Conservation (phyloP, 163 green algal genomes). For the Scenedesmus sp. region DNA sequence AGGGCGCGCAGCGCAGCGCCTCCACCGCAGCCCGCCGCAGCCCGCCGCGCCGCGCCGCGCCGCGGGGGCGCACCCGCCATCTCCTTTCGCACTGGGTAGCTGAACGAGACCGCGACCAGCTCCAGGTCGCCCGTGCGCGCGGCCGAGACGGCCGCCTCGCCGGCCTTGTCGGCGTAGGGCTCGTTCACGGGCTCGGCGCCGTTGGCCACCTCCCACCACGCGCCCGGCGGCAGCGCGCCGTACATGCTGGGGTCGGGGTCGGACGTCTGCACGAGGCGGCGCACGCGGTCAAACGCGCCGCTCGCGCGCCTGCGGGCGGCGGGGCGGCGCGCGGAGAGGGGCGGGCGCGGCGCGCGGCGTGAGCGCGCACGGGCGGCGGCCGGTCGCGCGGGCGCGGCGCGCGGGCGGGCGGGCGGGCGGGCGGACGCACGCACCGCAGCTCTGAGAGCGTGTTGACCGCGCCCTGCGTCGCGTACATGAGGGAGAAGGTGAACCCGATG, state of each 20-base stretch:
- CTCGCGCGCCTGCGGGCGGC: too few species aligned
- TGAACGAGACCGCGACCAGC: conserved; percentile 78
- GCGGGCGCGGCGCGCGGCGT: too few species aligned
- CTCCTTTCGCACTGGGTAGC: conserved; percentile 82
- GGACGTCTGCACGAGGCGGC: conserved; percentile 47
- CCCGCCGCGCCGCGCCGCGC: conserved; percentile 1
- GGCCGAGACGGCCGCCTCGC: conserved; percentile 62
- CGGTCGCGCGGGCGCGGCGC: too few species aligned
- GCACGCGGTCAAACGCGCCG: conserved; percentile 36
- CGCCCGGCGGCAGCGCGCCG: conserved; percentile 79
- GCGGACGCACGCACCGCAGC: conserved; percentile 41
- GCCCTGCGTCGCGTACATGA: conserved; percentile 63
- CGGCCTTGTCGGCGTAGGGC: conserved; percentile 49
- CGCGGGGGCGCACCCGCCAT: conserved; percentile 45
- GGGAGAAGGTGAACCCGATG: conserved; percentile 91
- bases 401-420: background rate
- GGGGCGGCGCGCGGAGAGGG: too few species aligned
- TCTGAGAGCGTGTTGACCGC: conserved; percentile 86
- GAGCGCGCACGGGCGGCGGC: too few species aligned
- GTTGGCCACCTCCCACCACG: conserved; percentile 81
- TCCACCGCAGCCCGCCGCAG: background rate
- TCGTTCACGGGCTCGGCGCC: conserved; percentile 45
- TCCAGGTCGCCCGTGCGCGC: conserved; percentile 63
- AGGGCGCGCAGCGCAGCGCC: background rate
- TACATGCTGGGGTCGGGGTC: conserved; percentile 82